Evolutionary conservation across 2,329 filamentous ascomycete species (phyloP).

Genomic region (Diaporthe capsici): DNA sequence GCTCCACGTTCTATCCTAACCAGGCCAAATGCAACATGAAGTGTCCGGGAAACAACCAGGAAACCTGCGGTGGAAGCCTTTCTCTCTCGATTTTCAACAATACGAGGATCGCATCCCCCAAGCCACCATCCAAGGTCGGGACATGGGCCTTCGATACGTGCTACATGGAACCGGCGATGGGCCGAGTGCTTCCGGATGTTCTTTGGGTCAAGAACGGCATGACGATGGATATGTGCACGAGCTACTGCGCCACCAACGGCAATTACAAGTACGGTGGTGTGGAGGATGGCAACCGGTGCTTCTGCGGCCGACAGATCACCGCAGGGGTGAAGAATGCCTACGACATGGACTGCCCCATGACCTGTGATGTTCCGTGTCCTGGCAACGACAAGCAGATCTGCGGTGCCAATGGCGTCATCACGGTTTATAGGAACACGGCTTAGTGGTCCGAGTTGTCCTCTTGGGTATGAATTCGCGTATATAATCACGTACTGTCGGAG

Average conservation of each 20-base stretch:
- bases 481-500: too few species aligned
- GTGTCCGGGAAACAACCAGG: neutral
- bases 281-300: slow-evolving; percentile 44
- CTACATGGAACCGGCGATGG: neutral
- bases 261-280: slow-evolving; percentile 42
- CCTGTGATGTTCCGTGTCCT: slow-evolving; percentile 46
- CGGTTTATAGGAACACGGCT: neutral
- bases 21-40: slow-evolving; percentile 12
- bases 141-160: neutral
- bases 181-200: neutral
- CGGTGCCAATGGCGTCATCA: neutral
- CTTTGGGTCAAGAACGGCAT: slow-evolving; percentile 36
- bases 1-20: neutral
- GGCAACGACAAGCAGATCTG: slow-evolving; percentile 16
- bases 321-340: slow-evolving; percentile 45
- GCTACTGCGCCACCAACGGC: slow-evolving; percentile 37
- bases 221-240: slow-evolving; percentile 42
- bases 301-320: slow-evolving; percentile 45
- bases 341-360: slow-evolving; percentile 55
- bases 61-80: neutral
- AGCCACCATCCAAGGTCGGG: slow-evolving; percentile 3
- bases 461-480: neutral
- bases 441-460: neutral
- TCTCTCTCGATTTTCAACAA: slow-evolving; percentile 19
- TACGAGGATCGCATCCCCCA: neutral